phyloP scores from a whole-genome alignment of 73 alveolate species.

The Paraurostyla sp. region DNA sequence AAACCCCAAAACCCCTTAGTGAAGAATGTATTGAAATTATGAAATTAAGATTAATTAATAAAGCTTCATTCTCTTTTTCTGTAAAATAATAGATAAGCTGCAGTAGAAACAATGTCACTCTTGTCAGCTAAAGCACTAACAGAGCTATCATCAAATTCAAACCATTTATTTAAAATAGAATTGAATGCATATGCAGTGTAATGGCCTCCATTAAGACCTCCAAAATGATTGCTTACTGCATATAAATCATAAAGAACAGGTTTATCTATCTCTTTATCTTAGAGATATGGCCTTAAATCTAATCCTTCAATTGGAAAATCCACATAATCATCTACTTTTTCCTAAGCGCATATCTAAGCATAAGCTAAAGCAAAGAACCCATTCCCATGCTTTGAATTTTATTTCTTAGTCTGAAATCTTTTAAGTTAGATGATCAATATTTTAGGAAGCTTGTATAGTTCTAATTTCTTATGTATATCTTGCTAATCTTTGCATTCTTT shows the following conservation, averaged over 20 bases:
- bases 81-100: slow-evolving; percentile 87
- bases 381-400: slow-evolving; percentile 48
- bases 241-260: slow-evolving; percentile 91
- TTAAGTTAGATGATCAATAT: slow-evolving; percentile 87
- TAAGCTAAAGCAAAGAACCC: slow-evolving; percentile 65
- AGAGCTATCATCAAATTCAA: slow-evolving; percentile 92
- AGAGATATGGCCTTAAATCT: slow-evolving; percentile 78
- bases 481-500: slow-evolving; percentile 87
- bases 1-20: too few species aligned
- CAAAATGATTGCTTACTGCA: slow-evolving; percentile 97
- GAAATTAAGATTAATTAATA: too few species aligned
- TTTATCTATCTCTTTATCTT: slow-evolving; percentile 65
- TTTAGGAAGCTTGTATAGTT: slow-evolving; percentile 89
- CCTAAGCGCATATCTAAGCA: slow-evolving; percentile 54
- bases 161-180: slow-evolving; percentile 84
- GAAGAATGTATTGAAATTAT: too few species aligned
- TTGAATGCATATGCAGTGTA: slow-evolving; percentile 96
- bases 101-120: slow-evolving; percentile 69
- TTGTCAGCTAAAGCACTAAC: slow-evolving; percentile 65
- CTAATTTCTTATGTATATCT: slow-evolving; percentile 85
- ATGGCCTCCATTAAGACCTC: slow-evolving; percentile 98
- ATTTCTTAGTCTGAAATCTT: slow-evolving; percentile 77
- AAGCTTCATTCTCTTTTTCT: slow-evolving; percentile 76
- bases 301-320: slow-evolving; percentile 87
- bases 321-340: slow-evolving; percentile 67